These are phyloP conservation scores for Hygrophoropsis aurantiaca DNA, from an alignment of 768 basidiomycete genomes.

Conservation along the genomic window DNA sequence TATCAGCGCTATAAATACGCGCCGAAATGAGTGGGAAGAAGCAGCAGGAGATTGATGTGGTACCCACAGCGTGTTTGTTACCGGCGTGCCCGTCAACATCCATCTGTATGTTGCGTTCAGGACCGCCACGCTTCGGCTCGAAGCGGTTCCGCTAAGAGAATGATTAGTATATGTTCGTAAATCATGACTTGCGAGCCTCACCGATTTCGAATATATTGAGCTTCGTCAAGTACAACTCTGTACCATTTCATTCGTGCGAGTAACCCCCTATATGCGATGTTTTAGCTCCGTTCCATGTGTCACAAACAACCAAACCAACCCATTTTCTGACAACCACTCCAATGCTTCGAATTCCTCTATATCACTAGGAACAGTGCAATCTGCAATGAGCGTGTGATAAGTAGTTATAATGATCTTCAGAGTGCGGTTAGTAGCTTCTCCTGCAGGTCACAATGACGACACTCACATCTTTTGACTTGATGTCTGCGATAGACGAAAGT, in stretches of 20 bases:
- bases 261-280: conserved; percentile 44
- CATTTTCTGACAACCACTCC: conserved; percentile 48
- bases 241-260: conserved; percentile 64
- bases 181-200: conserved; percentile 13
- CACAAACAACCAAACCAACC: conserved; percentile 43
- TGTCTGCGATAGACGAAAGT: conserved; percentile 49
- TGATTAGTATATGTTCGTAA: background rate
- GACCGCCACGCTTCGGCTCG: conserved; percentile 58
- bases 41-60: background rate
- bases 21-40: background rate
- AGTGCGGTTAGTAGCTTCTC: conserved; percentile 1
- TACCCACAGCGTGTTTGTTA: conserved; percentile 65
- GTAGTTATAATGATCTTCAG: conserved; percentile 71
- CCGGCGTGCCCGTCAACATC: conserved; percentile 78
- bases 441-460: background rate
- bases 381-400: conserved; percentile 66
- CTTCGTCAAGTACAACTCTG: conserved; percentile 76
- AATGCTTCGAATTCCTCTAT: conserved; percentile 46
- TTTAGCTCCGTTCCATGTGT: no score
- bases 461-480: conserved; percentile 55
- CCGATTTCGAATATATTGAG: conserved; percentile 74
- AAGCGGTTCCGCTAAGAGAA: conserved; percentile 46
- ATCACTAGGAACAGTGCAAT: conserved; percentile 55
- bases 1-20: conserved; percentile 48
- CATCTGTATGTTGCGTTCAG: conserved; percentile 69